Conservation (phyloP, 257 asterid species). For the Solanum appendiculatum region DNA sequence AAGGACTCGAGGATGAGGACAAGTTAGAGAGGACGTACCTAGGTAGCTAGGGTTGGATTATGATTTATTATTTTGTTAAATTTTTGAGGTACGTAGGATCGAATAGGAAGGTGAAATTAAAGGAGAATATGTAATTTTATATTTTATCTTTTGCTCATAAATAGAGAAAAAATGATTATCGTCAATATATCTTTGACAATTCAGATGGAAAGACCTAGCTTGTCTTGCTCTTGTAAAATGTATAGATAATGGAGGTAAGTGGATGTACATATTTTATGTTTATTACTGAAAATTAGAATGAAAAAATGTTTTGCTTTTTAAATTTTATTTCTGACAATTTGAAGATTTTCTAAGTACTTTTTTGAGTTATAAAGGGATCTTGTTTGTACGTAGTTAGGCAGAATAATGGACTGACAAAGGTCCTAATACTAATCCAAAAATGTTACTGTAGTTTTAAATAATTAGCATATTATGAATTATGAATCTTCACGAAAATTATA, state of each 20-base stretch:
- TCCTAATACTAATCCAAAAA: neutral
- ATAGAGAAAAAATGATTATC: neutral
- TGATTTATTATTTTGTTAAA: neutral
- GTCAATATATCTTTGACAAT: neutral
- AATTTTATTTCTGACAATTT: neutral
- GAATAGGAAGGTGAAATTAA: neutral
- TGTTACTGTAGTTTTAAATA: neutral
- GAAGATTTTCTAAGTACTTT: neutral
- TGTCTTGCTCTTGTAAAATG: neutral
- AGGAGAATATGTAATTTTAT: neutral
- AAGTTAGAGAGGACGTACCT: neutral
- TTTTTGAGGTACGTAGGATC: neutral
- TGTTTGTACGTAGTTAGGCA: neutral
- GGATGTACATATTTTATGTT: neutral
- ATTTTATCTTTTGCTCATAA: neutral
- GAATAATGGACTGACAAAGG: neutral
- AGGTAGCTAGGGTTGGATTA: neutral
- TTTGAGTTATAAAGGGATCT: neutral
- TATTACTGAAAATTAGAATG: neutral
- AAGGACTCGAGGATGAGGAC: conserved; percentile 48
- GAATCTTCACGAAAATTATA: no score
- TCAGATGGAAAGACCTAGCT: neutral
- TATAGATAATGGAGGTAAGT: neutral
- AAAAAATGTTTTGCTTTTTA: neutral
- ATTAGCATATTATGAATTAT: no score